Percentiles rank a stretch among this genome's conserved stretches.
These are phyloP conservation scores for Mortierella sp. DNA, from an alignment of 371 early-diverging fungal genomes.

Conservation along the genomic window DNA sequence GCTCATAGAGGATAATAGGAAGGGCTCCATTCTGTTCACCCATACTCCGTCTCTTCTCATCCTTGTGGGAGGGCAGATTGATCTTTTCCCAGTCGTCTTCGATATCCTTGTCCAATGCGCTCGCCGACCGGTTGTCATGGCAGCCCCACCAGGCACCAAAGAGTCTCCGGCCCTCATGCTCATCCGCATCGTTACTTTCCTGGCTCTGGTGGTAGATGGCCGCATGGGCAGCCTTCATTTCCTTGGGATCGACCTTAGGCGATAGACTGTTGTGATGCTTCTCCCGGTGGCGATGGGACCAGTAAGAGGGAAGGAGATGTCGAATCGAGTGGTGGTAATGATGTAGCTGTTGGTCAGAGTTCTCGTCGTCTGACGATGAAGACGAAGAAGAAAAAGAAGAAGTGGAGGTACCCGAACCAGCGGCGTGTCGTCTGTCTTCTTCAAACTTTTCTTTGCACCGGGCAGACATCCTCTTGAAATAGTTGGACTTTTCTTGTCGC, in stretches of 20 bases:
- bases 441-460: slow-evolving; percentile 56
- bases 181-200: slow-evolving; percentile 14
- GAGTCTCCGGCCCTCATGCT: slow-evolving; percentile 31
- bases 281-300: slow-evolving; percentile 11
- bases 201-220: slow-evolving; percentile 21
- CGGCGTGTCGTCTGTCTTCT: slow-evolving; percentile 13
- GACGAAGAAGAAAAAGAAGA: background rate
- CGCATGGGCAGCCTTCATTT: slow-evolving; percentile 43
- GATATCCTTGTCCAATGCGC: background rate
- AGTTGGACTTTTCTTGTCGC: slow-evolving; percentile 36
- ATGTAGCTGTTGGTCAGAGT: background rate
- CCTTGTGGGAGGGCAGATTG: slow-evolving; percentile 24
- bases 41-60: slow-evolving; percentile 27
- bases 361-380: background rate
- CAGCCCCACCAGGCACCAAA: slow-evolving; percentile 55
- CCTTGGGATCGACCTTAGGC: slow-evolving; percentile 49
- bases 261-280: slow-evolving; percentile 18
- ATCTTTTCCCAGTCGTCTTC: slow-evolving; percentile 45
- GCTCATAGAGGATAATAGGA: background rate
- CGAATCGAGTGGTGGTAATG: slow-evolving; percentile 15
- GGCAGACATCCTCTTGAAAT: slow-evolving; percentile 48
- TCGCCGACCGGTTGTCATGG: slow-evolving; percentile 20
- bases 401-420: background rate
- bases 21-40: slow-evolving; percentile 28
- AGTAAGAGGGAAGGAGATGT: slow-evolving; percentile 11